Conservation (phyloP, 2,329 filamentous ascomycete species). For the Mollisia scopiformis region DNA sequence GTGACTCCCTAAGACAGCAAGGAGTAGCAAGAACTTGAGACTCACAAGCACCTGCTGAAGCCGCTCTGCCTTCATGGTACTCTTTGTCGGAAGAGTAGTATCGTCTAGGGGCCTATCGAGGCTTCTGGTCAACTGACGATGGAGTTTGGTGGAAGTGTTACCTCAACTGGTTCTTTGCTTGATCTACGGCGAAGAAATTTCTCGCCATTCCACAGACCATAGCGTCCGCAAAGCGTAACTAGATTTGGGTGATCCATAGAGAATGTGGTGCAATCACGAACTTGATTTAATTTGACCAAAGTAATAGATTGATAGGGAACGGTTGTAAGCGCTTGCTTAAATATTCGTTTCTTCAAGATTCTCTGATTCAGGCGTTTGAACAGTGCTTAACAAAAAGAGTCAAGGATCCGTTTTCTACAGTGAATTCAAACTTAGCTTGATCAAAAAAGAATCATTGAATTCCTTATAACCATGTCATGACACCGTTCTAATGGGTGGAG, state of each 20-base stretch:
- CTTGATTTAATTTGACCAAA: neutral
- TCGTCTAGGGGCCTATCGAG: conserved; percentile 5
- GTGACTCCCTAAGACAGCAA: too few relatives aligned
- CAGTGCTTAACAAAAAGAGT: too few relatives aligned
- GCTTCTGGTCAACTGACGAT: neutral
- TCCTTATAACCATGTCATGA: too few relatives aligned
- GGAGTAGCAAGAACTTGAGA: too few relatives aligned
- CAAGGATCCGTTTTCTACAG: too few relatives aligned
- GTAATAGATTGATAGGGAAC: neutral
- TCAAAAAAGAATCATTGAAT: too few relatives aligned
- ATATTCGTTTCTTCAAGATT: too few relatives aligned
- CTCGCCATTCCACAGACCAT: conserved; percentile 10
- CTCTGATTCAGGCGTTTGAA: too few relatives aligned
- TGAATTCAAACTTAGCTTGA: too few relatives aligned
- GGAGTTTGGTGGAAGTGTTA: neutral
- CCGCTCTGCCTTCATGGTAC: neutral
- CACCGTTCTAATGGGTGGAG: too few relatives aligned
- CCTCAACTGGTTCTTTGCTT: conserved; percentile 11
- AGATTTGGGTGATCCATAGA: conserved; percentile 6
- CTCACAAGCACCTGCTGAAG: neutral
- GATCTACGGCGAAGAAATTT: conserved; percentile 5
- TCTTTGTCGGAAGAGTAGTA: conserved; percentile 7
- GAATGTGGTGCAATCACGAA: neutral
- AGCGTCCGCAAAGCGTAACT: conserved; percentile 12
- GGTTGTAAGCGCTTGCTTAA: neutral